A percentile compares a stretch with the other conserved stretches of the same genome.
These are phyloP conservation scores for Spizellomyces sp. DNA, from an alignment of 192 early-diverging fungal species.

Conservation along the genomic window DNA sequence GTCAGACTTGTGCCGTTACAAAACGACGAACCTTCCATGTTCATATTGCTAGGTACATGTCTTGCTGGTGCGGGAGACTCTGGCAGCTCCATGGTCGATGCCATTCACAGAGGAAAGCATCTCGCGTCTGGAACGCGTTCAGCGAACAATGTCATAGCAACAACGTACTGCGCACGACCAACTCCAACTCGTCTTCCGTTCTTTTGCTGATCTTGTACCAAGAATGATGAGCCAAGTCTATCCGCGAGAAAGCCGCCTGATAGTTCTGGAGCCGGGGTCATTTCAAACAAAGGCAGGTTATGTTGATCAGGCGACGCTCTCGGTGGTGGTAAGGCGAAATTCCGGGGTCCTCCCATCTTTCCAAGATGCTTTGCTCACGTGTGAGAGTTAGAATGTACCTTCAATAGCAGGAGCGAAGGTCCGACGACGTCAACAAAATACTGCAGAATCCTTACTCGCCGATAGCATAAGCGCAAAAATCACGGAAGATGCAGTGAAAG, in stretches of 20 bases:
- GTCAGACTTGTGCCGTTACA: too few relatives aligned
- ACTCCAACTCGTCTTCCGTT: too few relatives aligned
- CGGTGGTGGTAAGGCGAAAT: slow-evolving; percentile 56
- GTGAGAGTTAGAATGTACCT: slow-evolving; percentile 1
- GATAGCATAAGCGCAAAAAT: neutral
- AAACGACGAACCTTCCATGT: too few relatives aligned
- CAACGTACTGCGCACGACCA: too few relatives aligned
- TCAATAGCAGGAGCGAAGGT: slow-evolving; percentile 1
- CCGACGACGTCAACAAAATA: neutral
- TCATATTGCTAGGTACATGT: too few relatives aligned
- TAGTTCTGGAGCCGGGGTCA: slow-evolving; percentile 88
- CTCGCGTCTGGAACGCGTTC: too few relatives aligned
- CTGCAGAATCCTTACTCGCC: neutral
- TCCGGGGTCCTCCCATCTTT: neutral
- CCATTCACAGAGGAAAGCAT: too few relatives aligned
- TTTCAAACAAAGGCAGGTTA: slow-evolving; percentile 74
- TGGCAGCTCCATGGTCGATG: too few relatives aligned
- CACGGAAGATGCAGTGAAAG: neutral
- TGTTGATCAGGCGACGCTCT: slow-evolving; percentile 75
- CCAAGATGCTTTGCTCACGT: neutral
- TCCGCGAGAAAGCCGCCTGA: slow-evolving; percentile 70
- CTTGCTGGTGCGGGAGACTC: too few relatives aligned
- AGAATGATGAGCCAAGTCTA: neutral
- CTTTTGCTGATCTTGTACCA: neutral
- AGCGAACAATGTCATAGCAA: too few relatives aligned